Base-by-base conservation (phyloP, 164 flowering plant species). In the Magnolia kwangsiensis region DNA sequence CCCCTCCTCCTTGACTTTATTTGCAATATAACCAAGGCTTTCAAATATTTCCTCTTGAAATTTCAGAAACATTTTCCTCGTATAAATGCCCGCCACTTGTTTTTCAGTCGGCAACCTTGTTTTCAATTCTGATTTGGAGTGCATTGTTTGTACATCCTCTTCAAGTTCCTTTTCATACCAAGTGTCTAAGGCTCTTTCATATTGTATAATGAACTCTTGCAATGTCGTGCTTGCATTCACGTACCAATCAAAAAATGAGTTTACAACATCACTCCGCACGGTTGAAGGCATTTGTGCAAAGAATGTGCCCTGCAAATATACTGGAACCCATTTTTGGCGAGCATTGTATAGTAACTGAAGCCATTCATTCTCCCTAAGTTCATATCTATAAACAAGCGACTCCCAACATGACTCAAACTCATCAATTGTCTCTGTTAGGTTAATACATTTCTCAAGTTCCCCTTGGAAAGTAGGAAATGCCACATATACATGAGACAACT, bases 81-180 rank as follows among this genome's bases (percentile, higher is more conserved):
- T 92, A 71, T 85, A 94, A 24, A 87, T 79, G 74, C 76, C 82
- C 67, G 97, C 94, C 14, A 89, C 97, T 78, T 94, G 98, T 77
- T 89, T 91, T 77, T 94, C 98, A 94, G 91, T 89, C 3, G 97
- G 98, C 19, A 94, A 91, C 51, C 90, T 92, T 19, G 98, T 94
- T 84, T 84, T 88, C 76, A 90, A 74, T 16, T 84, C 83, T 27
- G 97, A 96, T n/a, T 84, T 84, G 51, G 90, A 86, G 85, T 86
- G 85, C 50, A 87, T 83, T 71, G 95, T 90, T 75, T 92, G 87
- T 29, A 81, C 78, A 82, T 91, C 93, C 23, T 89, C 90, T 75
- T 86, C 87, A 18, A 87, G 78, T 82, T 91, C 92, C 80, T 82
- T 88, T 71, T 87, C 91, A 63, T 81, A 79, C 76, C 90, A 76